Percentiles rank a stretch among this genome's conserved stretches.
phyloP scores from a whole-genome alignment of 805 yeast genomes.

The Blastobotrys attinorum region DNA sequence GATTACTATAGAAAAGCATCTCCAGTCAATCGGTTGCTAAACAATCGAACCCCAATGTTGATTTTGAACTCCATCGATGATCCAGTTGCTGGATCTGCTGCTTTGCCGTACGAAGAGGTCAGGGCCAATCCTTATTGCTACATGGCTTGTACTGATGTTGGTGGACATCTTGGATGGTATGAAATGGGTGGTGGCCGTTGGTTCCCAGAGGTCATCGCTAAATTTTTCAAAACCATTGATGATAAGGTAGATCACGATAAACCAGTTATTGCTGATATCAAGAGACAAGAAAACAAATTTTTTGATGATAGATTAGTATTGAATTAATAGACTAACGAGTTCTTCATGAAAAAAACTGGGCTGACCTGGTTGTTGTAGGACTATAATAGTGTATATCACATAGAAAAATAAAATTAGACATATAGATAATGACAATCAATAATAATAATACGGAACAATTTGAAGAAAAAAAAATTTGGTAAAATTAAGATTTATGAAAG shows the following conservation, averaged over 20 bases:
- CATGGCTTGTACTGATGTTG: slow-evolving; percentile 53
- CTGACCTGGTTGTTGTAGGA: too few species aligned
- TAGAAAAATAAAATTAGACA: too few species aligned
- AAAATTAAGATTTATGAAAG: background rate
- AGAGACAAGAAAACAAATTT: background rate
- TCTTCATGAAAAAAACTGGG: too few species aligned
- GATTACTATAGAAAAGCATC: slow-evolving; percentile 64
- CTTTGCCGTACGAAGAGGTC: slow-evolving; percentile 47
- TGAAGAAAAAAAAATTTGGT: background rate
- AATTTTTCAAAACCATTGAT: slow-evolving; percentile 34
- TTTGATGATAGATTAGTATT: background rate
- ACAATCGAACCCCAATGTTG: slow-evolving; percentile 55
- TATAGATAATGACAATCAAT: background rate
- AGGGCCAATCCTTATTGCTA: slow-evolving; percentile 50
- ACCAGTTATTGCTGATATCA: background rate
- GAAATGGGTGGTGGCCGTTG: slow-evolving; percentile 54
- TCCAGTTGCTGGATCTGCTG: slow-evolving; percentile 53
- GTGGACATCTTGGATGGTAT: slow-evolving; percentile 84
- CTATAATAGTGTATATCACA: too few species aligned
- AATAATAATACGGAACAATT: too few species aligned
- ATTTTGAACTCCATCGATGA: slow-evolving; percentile 64
- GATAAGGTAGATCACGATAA: slow-evolving; percentile 18
- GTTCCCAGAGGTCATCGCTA: slow-evolving; percentile 48
- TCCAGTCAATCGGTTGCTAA: slow-evolving; percentile 42
- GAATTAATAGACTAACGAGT: background rate